phyloP scores from a whole-genome alignment of 257 asterid genomes.

The Primulina tabacum region DNA sequence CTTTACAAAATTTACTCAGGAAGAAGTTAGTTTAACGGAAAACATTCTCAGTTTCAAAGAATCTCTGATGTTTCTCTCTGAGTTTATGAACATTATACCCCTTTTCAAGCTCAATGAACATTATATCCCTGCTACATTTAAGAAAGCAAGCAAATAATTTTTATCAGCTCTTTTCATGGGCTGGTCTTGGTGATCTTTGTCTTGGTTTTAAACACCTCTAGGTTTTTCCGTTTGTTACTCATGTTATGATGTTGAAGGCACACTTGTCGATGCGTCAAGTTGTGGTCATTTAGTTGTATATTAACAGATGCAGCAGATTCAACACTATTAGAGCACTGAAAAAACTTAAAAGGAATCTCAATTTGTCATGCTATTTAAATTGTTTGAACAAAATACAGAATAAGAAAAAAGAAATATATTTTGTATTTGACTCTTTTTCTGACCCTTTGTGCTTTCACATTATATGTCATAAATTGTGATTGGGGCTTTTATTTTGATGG shows the following conservation, averaged over 20 bases:
- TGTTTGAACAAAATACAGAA: neutral
- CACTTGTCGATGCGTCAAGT: neutral
- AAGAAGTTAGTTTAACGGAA: conserved; percentile 6
- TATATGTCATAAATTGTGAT: neutral
- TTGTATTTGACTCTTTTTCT: neutral
- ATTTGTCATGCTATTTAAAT: too few relatives aligned
- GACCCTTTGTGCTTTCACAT: neutral
- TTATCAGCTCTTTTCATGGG: neutral
- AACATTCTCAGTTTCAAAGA: conserved; percentile 12
- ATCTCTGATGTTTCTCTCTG: conserved; percentile 17
- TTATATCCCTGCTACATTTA: neutral
- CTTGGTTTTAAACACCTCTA: neutral
- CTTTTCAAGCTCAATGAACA: neutral
- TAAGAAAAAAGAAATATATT: neutral
- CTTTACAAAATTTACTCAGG: conserved; percentile 16
- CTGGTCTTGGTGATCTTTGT: neutral
- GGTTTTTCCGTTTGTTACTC: neutral
- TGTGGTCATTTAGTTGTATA: neutral
- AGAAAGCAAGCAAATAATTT: neutral
- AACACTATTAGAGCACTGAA: neutral
- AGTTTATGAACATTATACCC: neutral
- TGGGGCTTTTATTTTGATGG: conserved; percentile 11
- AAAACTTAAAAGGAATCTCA: neutral
- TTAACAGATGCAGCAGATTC: neutral
- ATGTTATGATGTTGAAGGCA: neutral